phyloP scores from a whole-genome alignment of 139 green algal genomes.

The Chlorella ohadii region DNA sequence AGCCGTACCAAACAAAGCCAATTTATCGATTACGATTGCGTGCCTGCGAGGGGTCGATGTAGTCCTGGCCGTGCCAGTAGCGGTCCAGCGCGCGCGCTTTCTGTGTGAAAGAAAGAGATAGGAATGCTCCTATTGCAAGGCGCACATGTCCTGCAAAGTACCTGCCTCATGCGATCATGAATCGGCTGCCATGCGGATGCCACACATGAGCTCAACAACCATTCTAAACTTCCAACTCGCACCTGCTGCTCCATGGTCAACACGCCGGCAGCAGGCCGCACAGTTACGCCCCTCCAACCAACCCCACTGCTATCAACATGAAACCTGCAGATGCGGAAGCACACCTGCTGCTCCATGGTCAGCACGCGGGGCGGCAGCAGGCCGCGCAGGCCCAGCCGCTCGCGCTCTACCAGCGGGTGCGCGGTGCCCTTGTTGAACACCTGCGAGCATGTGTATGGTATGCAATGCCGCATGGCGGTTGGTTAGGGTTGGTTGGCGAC shows the following conservation, averaged over 20 bases:
- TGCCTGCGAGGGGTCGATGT: conserved; percentile 53
- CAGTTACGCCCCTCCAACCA: not conserved
- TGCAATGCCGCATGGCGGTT: too few species aligned
- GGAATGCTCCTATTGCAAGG: too few species aligned
- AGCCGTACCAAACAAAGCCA: not conserved
- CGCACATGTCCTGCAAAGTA: too few species aligned
- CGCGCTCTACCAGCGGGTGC: conserved; percentile 82
- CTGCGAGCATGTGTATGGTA: too few species aligned
- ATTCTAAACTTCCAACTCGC: too few species aligned
- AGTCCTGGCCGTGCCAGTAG: conserved; percentile 55
- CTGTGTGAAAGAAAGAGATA: too few species aligned
- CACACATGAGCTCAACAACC: too few species aligned
- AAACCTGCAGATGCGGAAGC: too few species aligned
- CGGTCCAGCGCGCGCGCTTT: conserved; percentile 69
- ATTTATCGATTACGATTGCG: not conserved
- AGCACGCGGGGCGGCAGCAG: conserved; percentile 82
- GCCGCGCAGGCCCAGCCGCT: conserved; percentile 88
- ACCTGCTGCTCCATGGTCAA: conserved; percentile 74
- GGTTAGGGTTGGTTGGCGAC: too few species aligned
- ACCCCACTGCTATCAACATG: too few species aligned
- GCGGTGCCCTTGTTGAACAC: conserved; percentile 78
- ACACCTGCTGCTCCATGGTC: conserved; percentile 69
- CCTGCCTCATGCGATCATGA: too few species aligned
- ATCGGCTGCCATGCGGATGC: too few species aligned
- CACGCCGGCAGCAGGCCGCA: conserved; percentile 39